Evolutionary conservation across 495 filamentous ascomycete species (phyloP).

Genomic region (Cryomyces minteri): DNA sequence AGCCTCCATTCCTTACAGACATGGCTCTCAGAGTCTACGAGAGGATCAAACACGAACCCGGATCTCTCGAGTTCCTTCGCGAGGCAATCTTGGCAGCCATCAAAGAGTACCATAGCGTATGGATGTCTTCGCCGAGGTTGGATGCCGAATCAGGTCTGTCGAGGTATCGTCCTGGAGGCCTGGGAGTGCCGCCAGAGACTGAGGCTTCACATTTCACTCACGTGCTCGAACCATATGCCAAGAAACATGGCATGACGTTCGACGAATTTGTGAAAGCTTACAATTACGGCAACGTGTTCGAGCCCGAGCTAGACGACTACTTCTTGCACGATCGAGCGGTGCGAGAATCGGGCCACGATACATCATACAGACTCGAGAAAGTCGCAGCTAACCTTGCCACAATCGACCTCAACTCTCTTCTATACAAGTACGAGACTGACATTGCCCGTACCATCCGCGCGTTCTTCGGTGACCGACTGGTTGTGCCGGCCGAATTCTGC

Average conservation of each 20-base stretch:
- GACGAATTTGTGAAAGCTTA: constrained; percentile 72
- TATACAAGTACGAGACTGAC: constrained; percentile 93
- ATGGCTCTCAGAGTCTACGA: constrained; percentile 87
- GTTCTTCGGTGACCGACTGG: constrained; percentile 60
- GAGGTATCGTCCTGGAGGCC: constrained; percentile 74
- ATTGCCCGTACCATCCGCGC: constrained; percentile 68
- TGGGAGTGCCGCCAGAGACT: constrained; percentile 86
- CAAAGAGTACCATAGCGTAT: constrained; percentile 89
- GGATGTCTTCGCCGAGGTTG: constrained; percentile 62
- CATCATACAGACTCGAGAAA: constrained; percentile 76
- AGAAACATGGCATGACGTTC: constrained; percentile 68
- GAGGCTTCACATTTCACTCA: constrained; percentile 79
- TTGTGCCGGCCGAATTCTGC: constrained; percentile 64
- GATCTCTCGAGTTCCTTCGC: constrained; percentile 57
- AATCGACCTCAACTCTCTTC: constrained; percentile 77
- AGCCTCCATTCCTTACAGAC: constrained; percentile 93
- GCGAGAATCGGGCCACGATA: constrained; percentile 94
- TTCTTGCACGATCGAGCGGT: constrained; percentile 91
- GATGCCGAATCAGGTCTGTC: constrained; percentile 73
- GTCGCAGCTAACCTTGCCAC: constrained; percentile 80
- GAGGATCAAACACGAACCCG: constrained; percentile 64
- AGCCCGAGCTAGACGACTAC: constrained; percentile 84
- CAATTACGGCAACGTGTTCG: constrained; percentile 54
- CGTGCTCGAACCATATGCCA: constrained; percentile 66
- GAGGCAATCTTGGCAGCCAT: constrained; percentile 74